These are phyloP conservation scores for Candida tetrigidarum DNA, from an alignment of 1,139 yeast genomes.

Conservation along the genomic window DNA sequence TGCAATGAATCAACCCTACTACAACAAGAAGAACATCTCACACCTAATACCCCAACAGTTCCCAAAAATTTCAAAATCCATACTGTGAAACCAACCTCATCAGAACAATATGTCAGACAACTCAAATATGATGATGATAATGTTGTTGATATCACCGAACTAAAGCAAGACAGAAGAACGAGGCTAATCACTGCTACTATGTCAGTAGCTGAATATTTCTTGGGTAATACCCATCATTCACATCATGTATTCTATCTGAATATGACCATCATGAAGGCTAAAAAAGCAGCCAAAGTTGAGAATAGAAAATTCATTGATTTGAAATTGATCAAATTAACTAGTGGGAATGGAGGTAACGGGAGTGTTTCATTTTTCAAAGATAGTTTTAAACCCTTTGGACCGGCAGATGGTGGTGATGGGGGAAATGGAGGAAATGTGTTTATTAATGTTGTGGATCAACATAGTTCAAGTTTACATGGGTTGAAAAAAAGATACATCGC, in stretches of 20 bases:
- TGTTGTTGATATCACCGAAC: background rate
- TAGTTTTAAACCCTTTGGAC: slow-evolving; percentile 83
- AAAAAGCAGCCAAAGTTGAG: slow-evolving; percentile 41
- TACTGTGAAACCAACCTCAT: slow-evolving; percentile 1
- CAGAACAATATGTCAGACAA: background rate
- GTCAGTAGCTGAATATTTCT: slow-evolving; percentile 44
- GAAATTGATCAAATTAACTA: slow-evolving; percentile 64
- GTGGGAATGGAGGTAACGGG: slow-evolving; percentile 93
- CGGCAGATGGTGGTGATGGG: slow-evolving; percentile 99
- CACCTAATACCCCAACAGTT: background rate
- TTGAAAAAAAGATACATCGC: slow-evolving; percentile 72
- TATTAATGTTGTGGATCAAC: slow-evolving; percentile 71
- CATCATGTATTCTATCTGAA: slow-evolving; percentile 32
- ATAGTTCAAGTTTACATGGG: slow-evolving; percentile 70
- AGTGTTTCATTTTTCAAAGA: slow-evolving; percentile 84
- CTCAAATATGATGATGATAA: background rate
- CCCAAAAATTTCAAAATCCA: slow-evolving; percentile 6
- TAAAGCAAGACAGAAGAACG: background rate
- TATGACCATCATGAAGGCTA: slow-evolving; percentile 14
- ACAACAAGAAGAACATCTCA: background rate
- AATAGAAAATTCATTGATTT: slow-evolving; percentile 58
- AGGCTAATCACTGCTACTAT: slow-evolving; percentile 10
- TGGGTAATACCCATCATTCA: slow-evolving; percentile 47
- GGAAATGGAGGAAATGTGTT: slow-evolving; percentile 91
- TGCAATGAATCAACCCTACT: slow-evolving; percentile 1